phyloP scores from a whole-genome alignment of 2,329 filamentous ascomycete species.

The Lithohypha guttulata region DNA sequence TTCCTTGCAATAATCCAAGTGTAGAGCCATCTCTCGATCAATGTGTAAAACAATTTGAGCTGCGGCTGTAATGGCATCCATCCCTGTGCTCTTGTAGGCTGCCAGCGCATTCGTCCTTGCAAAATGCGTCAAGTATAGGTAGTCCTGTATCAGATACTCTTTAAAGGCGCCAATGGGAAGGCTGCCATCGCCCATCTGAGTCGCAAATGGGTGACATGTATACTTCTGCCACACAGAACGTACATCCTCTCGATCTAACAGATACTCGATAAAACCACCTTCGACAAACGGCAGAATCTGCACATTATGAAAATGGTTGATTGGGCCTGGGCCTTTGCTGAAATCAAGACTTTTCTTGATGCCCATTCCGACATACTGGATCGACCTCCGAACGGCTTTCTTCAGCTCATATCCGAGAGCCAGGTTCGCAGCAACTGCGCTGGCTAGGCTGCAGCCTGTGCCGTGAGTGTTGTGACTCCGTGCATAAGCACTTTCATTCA shows the following conservation, averaged over 20 bases:
- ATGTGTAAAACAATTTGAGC: constrained; percentile 67
- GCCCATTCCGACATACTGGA: constrained; percentile 50
- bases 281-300: constrained; percentile 50
- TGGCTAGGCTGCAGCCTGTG: constrained; percentile 87
- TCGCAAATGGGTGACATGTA: constrained; percentile 72
- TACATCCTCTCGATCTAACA: constrained; percentile 67
- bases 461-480: constrained; percentile 77
- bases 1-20: constrained; percentile 68
- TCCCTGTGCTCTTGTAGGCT: constrained; percentile 68
- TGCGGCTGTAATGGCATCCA: constrained; percentile 59
- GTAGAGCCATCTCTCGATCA: constrained; percentile 66
- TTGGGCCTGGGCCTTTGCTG: constrained; percentile 51
- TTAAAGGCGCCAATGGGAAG: constrained; percentile 71
- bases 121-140: constrained; percentile 85
- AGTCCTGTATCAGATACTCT: constrained; percentile 83
- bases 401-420: constrained; percentile 39
- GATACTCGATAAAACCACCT: constrained; percentile 72
- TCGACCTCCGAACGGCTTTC: constrained; percentile 44
- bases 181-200: constrained; percentile 62
- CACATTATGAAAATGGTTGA: constrained; percentile 57
- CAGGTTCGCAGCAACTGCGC: constrained; percentile 54
- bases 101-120: constrained; percentile 75
- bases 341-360: constrained; percentile 47
- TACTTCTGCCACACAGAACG: constrained; percentile 62
- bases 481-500: constrained; percentile 62